A percentile compares a stretch with the other conserved stretches of the same genome.
These are phyloP conservation scores for Exophiala calicioides DNA, from an alignment of 2,329 filamentous ascomycete species.

Conservation along the genomic window DNA sequence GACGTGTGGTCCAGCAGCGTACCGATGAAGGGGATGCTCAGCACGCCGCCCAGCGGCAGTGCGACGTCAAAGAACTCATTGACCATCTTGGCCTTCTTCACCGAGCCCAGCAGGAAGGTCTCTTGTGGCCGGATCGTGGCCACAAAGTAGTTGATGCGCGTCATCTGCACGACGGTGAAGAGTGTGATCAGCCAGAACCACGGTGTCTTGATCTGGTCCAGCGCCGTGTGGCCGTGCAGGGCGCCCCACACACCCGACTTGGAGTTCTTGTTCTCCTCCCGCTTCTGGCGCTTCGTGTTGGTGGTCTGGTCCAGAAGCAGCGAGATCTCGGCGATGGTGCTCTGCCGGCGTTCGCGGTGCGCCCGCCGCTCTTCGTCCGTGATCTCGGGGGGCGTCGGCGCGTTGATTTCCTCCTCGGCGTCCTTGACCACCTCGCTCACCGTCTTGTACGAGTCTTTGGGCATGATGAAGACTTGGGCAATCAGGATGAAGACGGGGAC, in stretches of 20 bases:
- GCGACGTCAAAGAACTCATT: constrained; percentile 88
- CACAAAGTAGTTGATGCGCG: constrained; percentile 88
- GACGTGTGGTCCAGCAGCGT: constrained; percentile 73
- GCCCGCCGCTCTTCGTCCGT: constrained; percentile 55
- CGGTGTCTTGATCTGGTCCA: constrained; percentile 72
- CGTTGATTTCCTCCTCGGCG: constrained; percentile 56
- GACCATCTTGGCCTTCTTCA: constrained; percentile 63
- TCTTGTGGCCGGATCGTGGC: constrained; percentile 84
- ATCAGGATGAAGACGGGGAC: constrained; percentile 68
- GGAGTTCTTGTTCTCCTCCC: constrained; percentile 67
- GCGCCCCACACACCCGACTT: constrained; percentile 82
- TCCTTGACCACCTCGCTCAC: constrained; percentile 78
- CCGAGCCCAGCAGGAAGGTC: constrained; percentile 67
- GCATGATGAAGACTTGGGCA: constrained; percentile 71
- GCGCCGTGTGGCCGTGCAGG: constrained; percentile 71
- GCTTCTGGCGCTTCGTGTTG: constrained; percentile 59
- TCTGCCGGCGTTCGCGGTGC: constrained; percentile 56
- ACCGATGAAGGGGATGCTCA: constrained; percentile 87
- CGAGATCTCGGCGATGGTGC: constrained; percentile 69
- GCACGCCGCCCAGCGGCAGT: constrained; percentile 76
- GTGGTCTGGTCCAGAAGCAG: constrained; percentile 68
- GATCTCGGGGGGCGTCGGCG: constrained; percentile 52
- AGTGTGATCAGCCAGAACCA: constrained; percentile 85
- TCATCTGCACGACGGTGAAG: constrained; percentile 77
- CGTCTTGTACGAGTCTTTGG: constrained; percentile 76